phyloP scores from a whole-genome alignment of 345 rosid species.

The Pseudoturritis turrita region DNA sequence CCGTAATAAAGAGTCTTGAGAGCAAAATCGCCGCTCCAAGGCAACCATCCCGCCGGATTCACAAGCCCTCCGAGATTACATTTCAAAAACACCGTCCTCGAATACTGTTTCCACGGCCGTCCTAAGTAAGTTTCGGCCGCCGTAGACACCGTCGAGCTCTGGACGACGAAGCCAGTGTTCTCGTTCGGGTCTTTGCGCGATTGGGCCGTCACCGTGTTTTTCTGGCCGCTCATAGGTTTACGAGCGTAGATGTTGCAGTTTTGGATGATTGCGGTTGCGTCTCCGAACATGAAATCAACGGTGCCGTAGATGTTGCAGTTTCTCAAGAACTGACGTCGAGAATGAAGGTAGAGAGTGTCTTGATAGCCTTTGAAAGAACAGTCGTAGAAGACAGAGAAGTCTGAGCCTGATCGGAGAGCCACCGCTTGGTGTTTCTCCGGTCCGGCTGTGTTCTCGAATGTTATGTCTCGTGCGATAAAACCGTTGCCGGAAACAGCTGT shows the following conservation, averaged over 20 bases:
- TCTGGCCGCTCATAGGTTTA: slow-evolving; percentile 47
- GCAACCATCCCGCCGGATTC: slow-evolving; percentile 61
- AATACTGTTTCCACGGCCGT: slow-evolving; percentile 79
- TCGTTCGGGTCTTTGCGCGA: slow-evolving; percentile 60
- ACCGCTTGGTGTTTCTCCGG: slow-evolving; percentile 82
- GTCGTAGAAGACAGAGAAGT: slow-evolving; percentile 64
- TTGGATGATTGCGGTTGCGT: slow-evolving; percentile 58
- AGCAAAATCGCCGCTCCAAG: slow-evolving; percentile 74
- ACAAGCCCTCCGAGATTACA: slow-evolving; percentile 47
- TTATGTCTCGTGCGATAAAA: slow-evolving; percentile 72
- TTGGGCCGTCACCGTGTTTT: slow-evolving; percentile 74
- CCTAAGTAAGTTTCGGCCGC: slow-evolving; percentile 60
- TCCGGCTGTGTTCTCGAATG: slow-evolving; percentile 88
- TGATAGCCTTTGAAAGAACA: slow-evolving; percentile 91
- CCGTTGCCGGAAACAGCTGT: slow-evolving; percentile 64
- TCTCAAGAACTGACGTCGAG: slow-evolving; percentile 80
- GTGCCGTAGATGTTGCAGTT: slow-evolving; percentile 74
- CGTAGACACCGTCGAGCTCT: slow-evolving; percentile 52
- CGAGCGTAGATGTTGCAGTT: slow-evolving; percentile 59
- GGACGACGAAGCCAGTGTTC: slow-evolving; percentile 77
- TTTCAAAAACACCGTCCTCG: slow-evolving; percentile 74
- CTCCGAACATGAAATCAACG: slow-evolving; percentile 76
- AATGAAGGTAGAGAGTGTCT: slow-evolving; percentile 78
- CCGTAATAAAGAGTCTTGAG: slow-evolving; percentile 72
- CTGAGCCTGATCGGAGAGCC: slow-evolving; percentile 80